phyloP scores from a whole-genome alignment of 441 rosid genomes.

The Gossypium gossypioides region DNA sequence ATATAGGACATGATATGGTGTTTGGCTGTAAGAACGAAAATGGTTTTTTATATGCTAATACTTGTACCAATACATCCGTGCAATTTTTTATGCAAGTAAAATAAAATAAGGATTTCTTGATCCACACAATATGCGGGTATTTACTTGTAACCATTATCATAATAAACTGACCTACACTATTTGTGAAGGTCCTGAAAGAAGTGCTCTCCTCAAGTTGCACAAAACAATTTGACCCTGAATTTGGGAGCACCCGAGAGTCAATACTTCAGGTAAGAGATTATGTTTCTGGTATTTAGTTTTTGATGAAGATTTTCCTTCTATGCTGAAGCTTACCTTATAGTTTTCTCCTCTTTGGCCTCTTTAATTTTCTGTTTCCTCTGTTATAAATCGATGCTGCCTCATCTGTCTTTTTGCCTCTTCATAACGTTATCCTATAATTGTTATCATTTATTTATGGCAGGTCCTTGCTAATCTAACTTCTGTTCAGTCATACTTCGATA shows the following conservation, averaged over 20 bases:
- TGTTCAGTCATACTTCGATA: conserved; percentile 55
- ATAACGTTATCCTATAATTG: neutral
- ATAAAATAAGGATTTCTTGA: neutral
- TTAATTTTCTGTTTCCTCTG: neutral
- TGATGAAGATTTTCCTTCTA: neutral
- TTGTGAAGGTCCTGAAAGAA: conserved; percentile 48
- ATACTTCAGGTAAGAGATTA: conserved; percentile 58
- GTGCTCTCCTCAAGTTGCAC: conserved; percentile 40
- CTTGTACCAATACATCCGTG: neutral
- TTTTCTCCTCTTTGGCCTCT: neutral
- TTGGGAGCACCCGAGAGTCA: conserved; percentile 57
- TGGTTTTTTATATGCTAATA: neutral
- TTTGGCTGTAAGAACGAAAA: neutral
- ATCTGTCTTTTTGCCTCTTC: conserved; percentile 1
- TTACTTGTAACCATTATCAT: conserved; percentile 6
- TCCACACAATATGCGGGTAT: conserved; percentile 1
- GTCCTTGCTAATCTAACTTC: conserved; percentile 58
- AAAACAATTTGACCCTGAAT: conserved; percentile 44
- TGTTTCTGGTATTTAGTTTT: neutral
- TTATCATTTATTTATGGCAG: conserved; percentile 27
- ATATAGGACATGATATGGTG: conserved; percentile 3
- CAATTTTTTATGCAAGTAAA: too few relatives aligned
- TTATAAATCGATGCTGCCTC: neutral
- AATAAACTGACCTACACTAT: conserved; percentile 16
- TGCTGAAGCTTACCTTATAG: neutral